Evolutionary conservation across 1,139 yeast genomes (phyloP).

Genomic region (Yamadazyma conglobata): DNA sequence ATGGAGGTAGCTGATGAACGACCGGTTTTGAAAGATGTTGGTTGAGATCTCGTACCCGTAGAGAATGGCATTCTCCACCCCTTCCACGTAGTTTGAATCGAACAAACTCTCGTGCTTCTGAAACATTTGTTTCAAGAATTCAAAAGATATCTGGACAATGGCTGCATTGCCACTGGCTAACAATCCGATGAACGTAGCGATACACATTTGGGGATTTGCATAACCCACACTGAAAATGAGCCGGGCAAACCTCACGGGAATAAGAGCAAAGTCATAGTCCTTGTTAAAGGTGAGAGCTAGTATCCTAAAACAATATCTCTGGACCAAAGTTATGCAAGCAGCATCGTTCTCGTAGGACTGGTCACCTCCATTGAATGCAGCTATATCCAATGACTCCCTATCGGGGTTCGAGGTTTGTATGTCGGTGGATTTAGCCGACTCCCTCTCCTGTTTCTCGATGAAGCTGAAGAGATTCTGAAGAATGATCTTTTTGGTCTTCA

Average conservation of each 20-base stretch:
- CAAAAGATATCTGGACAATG: conserved; percentile 48
- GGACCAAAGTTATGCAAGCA: conserved; percentile 68
- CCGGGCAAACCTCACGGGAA: conserved; percentile 53
- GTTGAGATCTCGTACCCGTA: conserved; percentile 33
- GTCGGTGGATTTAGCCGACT: conserved; percentile 36
- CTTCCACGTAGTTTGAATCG: conserved; percentile 62
- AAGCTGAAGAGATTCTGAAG: conserved; percentile 55
- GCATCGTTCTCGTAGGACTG: conserved; percentile 56
- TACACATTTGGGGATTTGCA: conserved; percentile 69
- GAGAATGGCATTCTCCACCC: conserved; percentile 52
- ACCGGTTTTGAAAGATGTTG: conserved; percentile 16
- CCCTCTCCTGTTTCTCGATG: conserved; percentile 39
- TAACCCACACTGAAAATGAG: conserved; percentile 60
- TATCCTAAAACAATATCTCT: conserved; percentile 52
- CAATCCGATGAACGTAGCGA: conserved; percentile 68
- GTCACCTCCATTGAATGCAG: conserved; percentile 51
- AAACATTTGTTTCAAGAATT: conserved; percentile 52
- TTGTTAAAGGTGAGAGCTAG: conserved; percentile 26
- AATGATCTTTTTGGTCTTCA: conserved; percentile 43
- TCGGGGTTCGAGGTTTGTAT: conserved; percentile 28
- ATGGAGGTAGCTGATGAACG: conserved; percentile 32
- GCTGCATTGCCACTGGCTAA: conserved; percentile 48
- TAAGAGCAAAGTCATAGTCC: conserved; percentile 39
- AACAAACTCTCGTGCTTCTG: conserved; percentile 69
- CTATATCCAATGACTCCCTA: conserved; percentile 36